These are phyloP conservation scores for Loxodes magnus DNA, from an alignment of 73 alveolate species.

Conservation along the genomic window DNA sequence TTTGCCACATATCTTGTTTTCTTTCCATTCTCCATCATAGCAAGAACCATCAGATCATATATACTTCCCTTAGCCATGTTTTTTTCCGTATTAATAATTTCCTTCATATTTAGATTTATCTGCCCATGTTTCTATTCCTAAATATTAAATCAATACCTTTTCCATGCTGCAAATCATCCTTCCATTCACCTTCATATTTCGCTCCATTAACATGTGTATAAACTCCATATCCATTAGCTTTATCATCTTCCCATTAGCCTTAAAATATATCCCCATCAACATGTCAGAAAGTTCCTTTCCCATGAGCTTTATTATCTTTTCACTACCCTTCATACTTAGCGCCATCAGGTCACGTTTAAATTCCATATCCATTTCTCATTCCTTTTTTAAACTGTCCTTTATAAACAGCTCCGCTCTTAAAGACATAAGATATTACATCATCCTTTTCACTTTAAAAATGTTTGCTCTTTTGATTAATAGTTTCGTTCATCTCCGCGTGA, in stretches of 20 bases:
- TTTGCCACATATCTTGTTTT: constrained; percentile 33
- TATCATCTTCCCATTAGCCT: constrained; percentile 57
- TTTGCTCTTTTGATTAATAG: no score
- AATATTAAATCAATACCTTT: no score
- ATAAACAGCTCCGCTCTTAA: constrained; percentile 50
- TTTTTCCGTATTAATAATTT: constrained; percentile 33
- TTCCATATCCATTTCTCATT: constrained; percentile 70
- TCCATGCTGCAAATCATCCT: constrained; percentile 54
- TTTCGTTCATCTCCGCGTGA: no score
- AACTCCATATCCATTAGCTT: constrained; percentile 57
- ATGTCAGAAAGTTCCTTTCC: constrained; percentile 69
- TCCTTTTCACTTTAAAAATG: no score
- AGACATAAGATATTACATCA: no score
- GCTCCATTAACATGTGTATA: constrained; percentile 57
- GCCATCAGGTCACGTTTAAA: constrained; percentile 72
- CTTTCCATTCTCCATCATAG: constrained; percentile 70
- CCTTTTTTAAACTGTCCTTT: constrained; percentile 75
- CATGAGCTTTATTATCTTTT: constrained; percentile 48
- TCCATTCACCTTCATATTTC: constrained; percentile 63
- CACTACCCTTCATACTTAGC: constrained; percentile 64
- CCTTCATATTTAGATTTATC: constrained; percentile 58
- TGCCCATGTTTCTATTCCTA: constrained; percentile 47
- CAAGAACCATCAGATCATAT: constrained; percentile 64
- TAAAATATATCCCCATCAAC: constrained; percentile 69
- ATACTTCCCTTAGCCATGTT: constrained; percentile 44